Percentiles rank a stretch among this genome's conserved stretches.
phyloP scores from a whole-genome alignment of 2,329 filamentous ascomycete species.

The Lasiodiplodia hormozganensis region DNA sequence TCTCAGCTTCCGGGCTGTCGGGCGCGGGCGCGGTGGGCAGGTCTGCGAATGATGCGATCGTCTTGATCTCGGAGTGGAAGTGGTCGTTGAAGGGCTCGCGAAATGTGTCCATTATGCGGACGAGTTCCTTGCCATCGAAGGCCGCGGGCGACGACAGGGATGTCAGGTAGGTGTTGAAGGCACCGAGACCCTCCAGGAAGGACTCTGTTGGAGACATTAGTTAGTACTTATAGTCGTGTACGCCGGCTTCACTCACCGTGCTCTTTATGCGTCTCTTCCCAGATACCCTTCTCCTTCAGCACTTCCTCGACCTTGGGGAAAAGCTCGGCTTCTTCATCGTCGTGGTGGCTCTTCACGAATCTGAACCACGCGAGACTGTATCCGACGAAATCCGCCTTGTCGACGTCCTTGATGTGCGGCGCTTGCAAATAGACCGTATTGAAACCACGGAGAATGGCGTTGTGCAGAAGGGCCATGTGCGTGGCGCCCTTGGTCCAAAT shows the following conservation, averaged over 20 bases:
- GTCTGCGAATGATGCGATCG: constrained; percentile 45
- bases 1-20: constrained; percentile 52
- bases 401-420: constrained; percentile 38
- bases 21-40: constrained; percentile 60
- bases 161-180: constrained; percentile 38
- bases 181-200: constrained; percentile 38
- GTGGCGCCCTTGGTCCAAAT: constrained; percentile 44
- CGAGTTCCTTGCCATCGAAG: constrained; percentile 38
- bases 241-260: constrained; percentile 36
- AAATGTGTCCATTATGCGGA: constrained; percentile 40
- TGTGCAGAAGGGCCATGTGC: constrained; percentile 50
- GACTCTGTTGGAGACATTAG: constrained; percentile 35
- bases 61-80: constrained; percentile 45
- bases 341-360: constrained; percentile 46
- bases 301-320: constrained; percentile 45
- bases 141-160: constrained; percentile 33
- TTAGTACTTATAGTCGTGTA: neutral
- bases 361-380: constrained; percentile 45
- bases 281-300: constrained; percentile 39
- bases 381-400: constrained; percentile 46
- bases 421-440: constrained; percentile 51
- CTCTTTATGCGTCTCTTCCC: constrained; percentile 42
- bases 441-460: constrained; percentile 49
- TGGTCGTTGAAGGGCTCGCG: constrained; percentile 39
- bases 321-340: constrained; percentile 45